These are phyloP conservation scores for Ogataea allantospora DNA, from an alignment of 805 yeast species.

Conservation along the genomic window DNA sequence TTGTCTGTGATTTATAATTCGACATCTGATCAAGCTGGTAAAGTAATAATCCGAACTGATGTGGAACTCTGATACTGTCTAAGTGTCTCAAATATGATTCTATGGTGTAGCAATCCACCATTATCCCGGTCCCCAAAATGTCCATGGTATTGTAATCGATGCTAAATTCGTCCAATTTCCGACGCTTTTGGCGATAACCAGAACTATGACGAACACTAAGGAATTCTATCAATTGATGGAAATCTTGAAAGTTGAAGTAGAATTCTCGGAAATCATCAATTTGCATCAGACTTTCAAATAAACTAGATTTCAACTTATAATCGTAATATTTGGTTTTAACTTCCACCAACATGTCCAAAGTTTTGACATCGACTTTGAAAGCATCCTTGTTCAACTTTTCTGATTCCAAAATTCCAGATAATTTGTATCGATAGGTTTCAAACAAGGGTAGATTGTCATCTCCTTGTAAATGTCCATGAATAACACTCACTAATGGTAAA, in stretches of 20 bases:
- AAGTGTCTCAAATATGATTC: slow-evolving; percentile 12
- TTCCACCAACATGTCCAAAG: slow-evolving; percentile 8
- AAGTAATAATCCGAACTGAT: slow-evolving; percentile 20
- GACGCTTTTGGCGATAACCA: slow-evolving; percentile 9
- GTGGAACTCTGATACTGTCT: slow-evolving; percentile 10
- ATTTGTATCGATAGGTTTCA: slow-evolving; percentile 22
- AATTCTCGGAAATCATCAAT: slow-evolving; percentile 8
- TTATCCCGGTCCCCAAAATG: slow-evolving; percentile 8
- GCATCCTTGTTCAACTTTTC: slow-evolving; percentile 7
- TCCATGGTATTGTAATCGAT: slow-evolving; percentile 12
- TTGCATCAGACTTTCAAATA: slow-evolving; percentile 2
- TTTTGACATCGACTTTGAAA: slow-evolving; percentile 17
- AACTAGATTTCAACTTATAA: slow-evolving; percentile 5
- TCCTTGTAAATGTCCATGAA: slow-evolving; percentile 14
- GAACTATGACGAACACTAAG: slow-evolving; percentile 7
- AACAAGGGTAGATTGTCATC: slow-evolving; percentile 14
- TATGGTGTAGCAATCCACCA: slow-evolving; percentile 16
- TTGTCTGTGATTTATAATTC: not conserved
- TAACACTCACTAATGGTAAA: slow-evolving; percentile 17
- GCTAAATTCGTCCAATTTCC: slow-evolving; percentile 11
- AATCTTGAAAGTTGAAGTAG: slow-evolving; percentile 8
- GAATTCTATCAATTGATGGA: slow-evolving; percentile 13
- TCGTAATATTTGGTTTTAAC: slow-evolving; percentile 15
- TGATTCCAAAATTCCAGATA: slow-evolving; percentile 13
- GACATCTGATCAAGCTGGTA: slow-evolving; percentile 14